Evolutionary conservation across 202 grass and related monocot genomes (phyloP), one percentile per base, ranked within the genome.

Genomic region (Hordeum pubiflorum): DNA sequence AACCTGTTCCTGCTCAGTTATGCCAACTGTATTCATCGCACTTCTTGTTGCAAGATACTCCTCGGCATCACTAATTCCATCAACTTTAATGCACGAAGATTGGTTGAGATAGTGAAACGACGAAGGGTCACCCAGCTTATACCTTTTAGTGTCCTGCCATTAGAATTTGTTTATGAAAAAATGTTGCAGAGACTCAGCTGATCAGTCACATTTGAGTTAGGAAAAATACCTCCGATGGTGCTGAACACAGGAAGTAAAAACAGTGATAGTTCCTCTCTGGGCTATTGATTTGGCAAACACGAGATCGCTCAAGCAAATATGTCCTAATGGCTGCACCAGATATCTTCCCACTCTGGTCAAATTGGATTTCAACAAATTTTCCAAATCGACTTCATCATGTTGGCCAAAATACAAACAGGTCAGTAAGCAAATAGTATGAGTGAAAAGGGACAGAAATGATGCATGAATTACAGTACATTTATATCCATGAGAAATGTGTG

Each of bases 201-300:
- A 22, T 27, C 21, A 83, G 60, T 74, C 77, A 81, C 33, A 76
- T 54, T 39, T 39, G 38, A 86, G 41, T 18, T 79, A 70, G 60
- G 3, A 80, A 58, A 87, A 73, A 56, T 79, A 97, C 93, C 90
- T 97, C 86, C 26, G 85, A 79, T 79, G 93, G 91, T 79, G 93
- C 83, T 58, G 90, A 87, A 79, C 93, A 97, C 79, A 97, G 79
- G 85, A 97, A 91, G 76, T 97, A 97, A 72, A 97, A 97, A 58
- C 91, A 89, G 79, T 97, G 93, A 78, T 97, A 97, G 80, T 92
- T 97, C 87, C 93, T 97, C 89, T 97, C 93, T 66, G 91, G 93
- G 82, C 74, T 81, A 87, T 90, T 90, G 76, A 93, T 89, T 89
- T 97, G 93, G 68, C 93, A 97, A 79, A 97, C 90, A 73, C 91